Conservation (phyloP, 2,329 filamentous ascomycete species). For the Elsinoe ampelina region DNA sequence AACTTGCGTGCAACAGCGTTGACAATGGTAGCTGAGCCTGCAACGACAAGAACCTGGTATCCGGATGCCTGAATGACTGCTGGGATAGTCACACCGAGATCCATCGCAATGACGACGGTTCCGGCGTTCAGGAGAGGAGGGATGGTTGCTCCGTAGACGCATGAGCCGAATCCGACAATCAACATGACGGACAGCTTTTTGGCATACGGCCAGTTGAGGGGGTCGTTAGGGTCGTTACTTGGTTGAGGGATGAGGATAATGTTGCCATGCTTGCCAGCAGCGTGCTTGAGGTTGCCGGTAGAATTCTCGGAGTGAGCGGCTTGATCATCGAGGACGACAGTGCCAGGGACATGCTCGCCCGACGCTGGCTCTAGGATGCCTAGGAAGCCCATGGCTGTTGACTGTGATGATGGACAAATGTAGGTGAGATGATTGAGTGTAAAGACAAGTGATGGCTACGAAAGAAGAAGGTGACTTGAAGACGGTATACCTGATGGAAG, state of each 20-base stretch:
- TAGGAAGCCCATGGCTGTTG: conserved; percentile 13
- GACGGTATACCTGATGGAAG: conserved; percentile 6
- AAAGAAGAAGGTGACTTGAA: conserved; percentile 3
- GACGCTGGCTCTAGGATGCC: conserved; percentile 12
- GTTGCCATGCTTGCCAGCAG: conserved; percentile 10
- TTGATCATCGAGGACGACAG: conserved; percentile 14
- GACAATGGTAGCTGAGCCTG: conserved; percentile 27
- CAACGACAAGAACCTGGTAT: conserved; percentile 31
- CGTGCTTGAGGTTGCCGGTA: conserved; percentile 14
- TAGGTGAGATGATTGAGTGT: background rate
- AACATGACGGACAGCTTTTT: conserved; percentile 28
- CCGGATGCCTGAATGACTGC: conserved; percentile 31
- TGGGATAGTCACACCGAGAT: conserved; percentile 22
- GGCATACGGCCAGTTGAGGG: conserved; percentile 30
- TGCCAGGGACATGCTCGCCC: conserved; percentile 12
- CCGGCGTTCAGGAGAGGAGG: conserved; percentile 30
- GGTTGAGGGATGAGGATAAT: conserved; percentile 45
- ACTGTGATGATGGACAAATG: background rate
- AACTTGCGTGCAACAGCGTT: conserved; percentile 22
- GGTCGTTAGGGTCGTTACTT: conserved; percentile 43
- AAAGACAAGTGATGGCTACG: background rate
- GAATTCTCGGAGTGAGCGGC: conserved; percentile 11
- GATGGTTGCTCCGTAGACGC: conserved; percentile 26
- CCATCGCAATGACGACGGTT: conserved; percentile 26
- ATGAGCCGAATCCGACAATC: conserved; percentile 27